phyloP scores from a whole-genome alignment of 2,329 filamentous ascomycete genomes.

The Fusarium continuum region DNA sequence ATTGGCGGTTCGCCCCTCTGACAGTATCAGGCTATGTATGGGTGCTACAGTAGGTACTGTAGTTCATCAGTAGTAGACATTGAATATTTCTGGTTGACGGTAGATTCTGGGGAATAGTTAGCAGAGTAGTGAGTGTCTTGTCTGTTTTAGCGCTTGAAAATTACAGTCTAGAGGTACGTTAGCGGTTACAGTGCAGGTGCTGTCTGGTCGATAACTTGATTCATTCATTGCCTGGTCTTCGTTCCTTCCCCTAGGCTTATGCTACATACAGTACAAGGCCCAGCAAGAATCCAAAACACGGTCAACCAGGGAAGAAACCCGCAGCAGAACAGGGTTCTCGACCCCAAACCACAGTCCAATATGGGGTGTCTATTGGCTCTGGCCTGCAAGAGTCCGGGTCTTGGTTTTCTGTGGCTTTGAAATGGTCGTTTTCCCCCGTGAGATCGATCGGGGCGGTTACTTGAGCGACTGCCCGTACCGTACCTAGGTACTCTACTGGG shows the following conservation, averaged over 20 bases:
- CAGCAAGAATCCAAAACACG: constrained; percentile 26
- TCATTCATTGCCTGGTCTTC: neutral
- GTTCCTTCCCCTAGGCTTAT: constrained; percentile 13
- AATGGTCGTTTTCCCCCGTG: too few relatives aligned
- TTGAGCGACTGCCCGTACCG: too few relatives aligned
- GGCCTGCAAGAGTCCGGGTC: constrained; percentile 8
- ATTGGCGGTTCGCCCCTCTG: neutral
- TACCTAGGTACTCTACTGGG: neutral
- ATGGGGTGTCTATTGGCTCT: constrained; percentile 25
- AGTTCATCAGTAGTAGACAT: neutral
- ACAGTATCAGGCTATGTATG: too few relatives aligned
- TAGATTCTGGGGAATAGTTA: too few relatives aligned
- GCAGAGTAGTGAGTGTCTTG: too few relatives aligned
- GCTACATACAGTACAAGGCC: neutral
- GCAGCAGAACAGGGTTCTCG: constrained; percentile 8
- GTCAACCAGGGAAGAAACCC: constrained; percentile 14
- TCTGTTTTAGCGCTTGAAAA: too few relatives aligned
- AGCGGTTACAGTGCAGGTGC: too few relatives aligned
- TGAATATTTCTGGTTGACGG: too few relatives aligned
- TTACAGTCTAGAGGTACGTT: too few relatives aligned
- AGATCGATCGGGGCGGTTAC: constrained; percentile 24
- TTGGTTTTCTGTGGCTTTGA: constrained; percentile 20
- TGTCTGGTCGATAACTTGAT: too few relatives aligned
- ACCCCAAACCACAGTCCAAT: neutral
- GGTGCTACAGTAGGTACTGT: too few relatives aligned